These are phyloP conservation scores for Ceratobasidium sp. DNA, from an alignment of 1,284 basidiomycete species.

Conservation along the genomic window DNA sequence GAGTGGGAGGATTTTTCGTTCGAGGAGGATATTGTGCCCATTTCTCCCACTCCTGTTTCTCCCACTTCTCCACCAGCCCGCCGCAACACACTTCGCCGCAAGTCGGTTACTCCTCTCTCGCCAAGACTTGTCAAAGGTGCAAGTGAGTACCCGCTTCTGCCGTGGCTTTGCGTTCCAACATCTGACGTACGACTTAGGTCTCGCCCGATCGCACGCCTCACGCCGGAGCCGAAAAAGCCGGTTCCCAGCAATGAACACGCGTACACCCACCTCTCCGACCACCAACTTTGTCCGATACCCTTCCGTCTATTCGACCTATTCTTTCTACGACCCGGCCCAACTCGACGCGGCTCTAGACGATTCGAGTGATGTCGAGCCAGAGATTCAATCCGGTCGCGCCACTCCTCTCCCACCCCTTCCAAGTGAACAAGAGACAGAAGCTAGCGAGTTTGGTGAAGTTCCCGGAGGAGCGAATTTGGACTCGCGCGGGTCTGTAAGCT, in stretches of 20 bases:
- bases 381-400: neutral
- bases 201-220: slow-evolving; percentile 38
- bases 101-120: slow-evolving; percentile 23
- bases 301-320: slow-evolving; percentile 40
- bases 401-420: neutral
- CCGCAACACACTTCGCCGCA: slow-evolving; percentile 28
- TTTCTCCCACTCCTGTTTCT: too few species aligned
- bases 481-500: slow-evolving; percentile 42
- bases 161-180: too few species aligned
- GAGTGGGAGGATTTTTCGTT: slow-evolving; percentile 44
- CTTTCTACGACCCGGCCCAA: slow-evolving; percentile 36
- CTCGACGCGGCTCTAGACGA: slow-evolving; percentile 21
- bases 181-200: slow-evolving; percentile 10
- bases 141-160: slow-evolving; percentile 19
- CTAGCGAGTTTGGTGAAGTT: slow-evolving; percentile 21
- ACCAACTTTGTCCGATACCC: slow-evolving; percentile 6
- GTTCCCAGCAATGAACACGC: neutral
- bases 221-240: slow-evolving; percentile 38
- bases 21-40: slow-evolving; percentile 23
- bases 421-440: slow-evolving; percentile 1
- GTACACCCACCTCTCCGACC: slow-evolving; percentile 6
- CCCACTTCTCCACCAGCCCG: neutral
- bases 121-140: slow-evolving; percentile 37
- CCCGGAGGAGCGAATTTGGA: slow-evolving; percentile 27
- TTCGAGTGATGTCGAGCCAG: neutral